Base-by-base conservation (phyloP, 495 filamentous ascomycete genomes). In the Neurospora intermedia region DNA sequence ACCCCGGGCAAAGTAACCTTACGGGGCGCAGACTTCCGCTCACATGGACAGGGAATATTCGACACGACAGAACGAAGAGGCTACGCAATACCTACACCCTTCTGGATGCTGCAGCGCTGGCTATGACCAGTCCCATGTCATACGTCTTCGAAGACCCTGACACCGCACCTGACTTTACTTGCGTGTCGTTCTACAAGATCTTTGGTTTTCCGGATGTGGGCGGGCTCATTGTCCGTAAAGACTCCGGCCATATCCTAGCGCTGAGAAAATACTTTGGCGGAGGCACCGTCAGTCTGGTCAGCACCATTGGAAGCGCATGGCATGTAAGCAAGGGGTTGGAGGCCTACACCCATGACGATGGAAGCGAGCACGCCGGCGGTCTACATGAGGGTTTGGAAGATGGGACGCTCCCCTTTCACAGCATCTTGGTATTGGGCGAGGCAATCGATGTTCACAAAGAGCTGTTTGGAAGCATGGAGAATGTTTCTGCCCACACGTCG, bases 191-290 rank as follows among this genome's bases (percentile, higher is more conserved):
- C 77, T 94, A 94, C 80, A 95, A 95, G 80, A 91, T 94, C 70
- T 94, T 94, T 77, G 92, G 92, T 16, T 92, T 92, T 72, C 92
- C 92, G 0, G 89, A 94, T 72, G 84, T 95, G 18, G 92, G 92
- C 2, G 92, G 87, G 6, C 79, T 94, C 31, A 85, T 93, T 45
- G 85, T 94, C 15, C 87, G 91, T 38, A 89, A 85, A 75, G 82
- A 84, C 23, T 88, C 90, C 27, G 89, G 87, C 2, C 84, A 88
- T 62, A 86, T 92, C 45, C 84, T 94, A 11, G 81, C 84, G 69
- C 83, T 88, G 69, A 85, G 91, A 40, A 87, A 84, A 70, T 94
- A 91, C 77, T 95, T 95, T 77, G 92, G 92, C 41, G 92, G 92
- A 11, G 92, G 92, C 8, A 93, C 92, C 2, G 90, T 94, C 27